Evolutionary conservation across 2,329 filamentous ascomycete genomes (phyloP).

Genomic region (Piedraia hortae): DNA sequence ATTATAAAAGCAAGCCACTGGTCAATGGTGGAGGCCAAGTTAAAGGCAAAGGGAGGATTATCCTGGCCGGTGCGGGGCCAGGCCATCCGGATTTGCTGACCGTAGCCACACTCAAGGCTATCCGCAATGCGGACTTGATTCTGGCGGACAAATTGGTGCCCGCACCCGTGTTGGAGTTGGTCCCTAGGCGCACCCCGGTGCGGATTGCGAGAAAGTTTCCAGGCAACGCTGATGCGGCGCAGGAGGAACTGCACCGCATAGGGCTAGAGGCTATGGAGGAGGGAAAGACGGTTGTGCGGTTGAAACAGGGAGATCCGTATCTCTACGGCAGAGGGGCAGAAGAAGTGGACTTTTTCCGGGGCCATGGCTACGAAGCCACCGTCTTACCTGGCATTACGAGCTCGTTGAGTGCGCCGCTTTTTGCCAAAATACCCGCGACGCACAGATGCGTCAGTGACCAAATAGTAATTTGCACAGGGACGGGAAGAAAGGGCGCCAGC

Average conservation of each 20-base stretch:
- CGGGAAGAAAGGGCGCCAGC: conserved; percentile 63
- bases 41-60: conserved; percentile 35
- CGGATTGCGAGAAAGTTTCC: conserved; percentile 93
- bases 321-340: conserved; percentile 88
- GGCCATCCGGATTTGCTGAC: conserved; percentile 84
- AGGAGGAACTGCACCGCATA: conserved; percentile 61
- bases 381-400: conserved; percentile 82
- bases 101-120: conserved; percentile 49
- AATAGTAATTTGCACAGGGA: conserved; percentile 86
- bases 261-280: conserved; percentile 40
- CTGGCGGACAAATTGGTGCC: conserved; percentile 72
- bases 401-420: conserved; percentile 62
- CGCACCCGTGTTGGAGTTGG: conserved; percentile 57
- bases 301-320: conserved; percentile 94
- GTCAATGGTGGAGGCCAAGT: conserved; percentile 8
- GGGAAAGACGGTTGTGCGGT: conserved; percentile 56
- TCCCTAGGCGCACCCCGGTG: conserved; percentile 68
- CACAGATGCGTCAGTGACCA: conserved; percentile 79
- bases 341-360: conserved; percentile 61
- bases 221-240: conserved; percentile 79
- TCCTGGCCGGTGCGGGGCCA: conserved; percentile 75
- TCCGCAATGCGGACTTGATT: conserved; percentile 47
- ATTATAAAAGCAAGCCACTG: conserved; percentile 28
- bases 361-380: conserved; percentile 33
- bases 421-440: conserved; percentile 65